These are phyloP conservation scores for Juglanconis oblonga DNA, from an alignment of 2,329 filamentous ascomycete genomes.

Conservation along the genomic window DNA sequence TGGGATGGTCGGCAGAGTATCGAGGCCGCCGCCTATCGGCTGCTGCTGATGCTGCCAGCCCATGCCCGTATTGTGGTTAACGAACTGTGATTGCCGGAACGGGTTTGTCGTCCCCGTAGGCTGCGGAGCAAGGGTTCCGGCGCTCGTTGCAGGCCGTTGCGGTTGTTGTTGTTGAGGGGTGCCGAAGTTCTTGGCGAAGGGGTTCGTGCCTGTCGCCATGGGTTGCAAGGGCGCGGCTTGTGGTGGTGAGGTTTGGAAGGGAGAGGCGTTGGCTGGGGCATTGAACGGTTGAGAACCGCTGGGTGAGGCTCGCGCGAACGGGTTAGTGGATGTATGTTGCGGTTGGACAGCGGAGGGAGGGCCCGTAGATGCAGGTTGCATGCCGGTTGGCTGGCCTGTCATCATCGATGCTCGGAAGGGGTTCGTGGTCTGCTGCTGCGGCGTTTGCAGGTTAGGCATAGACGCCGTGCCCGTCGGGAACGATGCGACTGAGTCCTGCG, in stretches of 20 bases:
- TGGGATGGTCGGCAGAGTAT: slow-evolving; percentile 74
- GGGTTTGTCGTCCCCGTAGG: slow-evolving; percentile 90
- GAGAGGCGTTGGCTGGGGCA: slow-evolving; percentile 25
- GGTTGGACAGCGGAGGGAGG: slow-evolving; percentile 43
- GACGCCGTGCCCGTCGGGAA: slow-evolving; percentile 45
- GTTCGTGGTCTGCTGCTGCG: slow-evolving; percentile 69
- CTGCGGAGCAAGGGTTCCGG: slow-evolving; percentile 60
- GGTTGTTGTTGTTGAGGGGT: slow-evolving; percentile 32
- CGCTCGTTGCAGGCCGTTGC: slow-evolving; percentile 41
- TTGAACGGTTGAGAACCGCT: slow-evolving; percentile 31
- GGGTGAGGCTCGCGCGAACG: slow-evolving; percentile 66
- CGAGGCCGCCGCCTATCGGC: slow-evolving; percentile 76
- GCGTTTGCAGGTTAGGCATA: slow-evolving; percentile 40
- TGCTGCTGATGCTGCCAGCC: slow-evolving; percentile 82
- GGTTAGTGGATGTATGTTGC: slow-evolving; percentile 69
- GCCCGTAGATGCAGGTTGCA: slow-evolving; percentile 33
- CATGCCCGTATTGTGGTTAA: slow-evolving; percentile 82
- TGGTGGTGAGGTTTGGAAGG: slow-evolving; percentile 41
- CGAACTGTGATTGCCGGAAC: slow-evolving; percentile 86
- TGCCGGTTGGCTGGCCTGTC: slow-evolving; percentile 51
- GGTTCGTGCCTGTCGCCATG: slow-evolving; percentile 56
- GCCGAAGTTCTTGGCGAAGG: slow-evolving; percentile 51
- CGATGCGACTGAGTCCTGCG: slow-evolving; percentile 51
- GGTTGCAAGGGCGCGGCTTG: slow-evolving; percentile 43
- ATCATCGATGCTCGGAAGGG: slow-evolving; percentile 91